These are phyloP conservation scores for Abelmoschus esculentus DNA, from an alignment of 345 rosid genomes.

Conservation along the genomic window DNA sequence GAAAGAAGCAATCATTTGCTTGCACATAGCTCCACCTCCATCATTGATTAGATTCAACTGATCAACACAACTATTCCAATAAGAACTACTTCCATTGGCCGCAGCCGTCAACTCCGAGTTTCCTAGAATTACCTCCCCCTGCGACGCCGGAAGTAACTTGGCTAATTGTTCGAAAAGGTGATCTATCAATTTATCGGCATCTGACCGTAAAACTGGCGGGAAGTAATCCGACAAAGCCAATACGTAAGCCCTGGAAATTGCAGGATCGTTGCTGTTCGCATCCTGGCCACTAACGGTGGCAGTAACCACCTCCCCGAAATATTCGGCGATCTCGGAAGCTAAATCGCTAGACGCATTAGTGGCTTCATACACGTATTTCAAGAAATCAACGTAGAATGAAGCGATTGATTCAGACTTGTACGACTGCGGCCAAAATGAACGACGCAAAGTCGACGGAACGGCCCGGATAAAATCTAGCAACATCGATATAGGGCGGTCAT, in stretches of 20 bases:
- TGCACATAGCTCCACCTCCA: slow-evolving; percentile 54
- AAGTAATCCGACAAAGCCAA: slow-evolving; percentile 63
- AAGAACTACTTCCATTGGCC: background rate
- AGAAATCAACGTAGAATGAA: slow-evolving; percentile 59
- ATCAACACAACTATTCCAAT: background rate
- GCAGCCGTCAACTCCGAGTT: slow-evolving; percentile 48
- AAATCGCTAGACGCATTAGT: slow-evolving; percentile 54
- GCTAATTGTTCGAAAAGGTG: slow-evolving; percentile 63
- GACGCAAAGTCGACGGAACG: slow-evolving; percentile 62
- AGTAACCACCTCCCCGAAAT: slow-evolving; percentile 59
- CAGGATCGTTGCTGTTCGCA: slow-evolving; percentile 30
- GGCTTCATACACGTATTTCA: slow-evolving; percentile 46
- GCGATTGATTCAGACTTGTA: slow-evolving; percentile 42
- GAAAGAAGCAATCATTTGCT: slow-evolving; percentile 57
- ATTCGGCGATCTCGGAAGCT: slow-evolving; percentile 50
- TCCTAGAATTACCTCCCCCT: slow-evolving; percentile 33
- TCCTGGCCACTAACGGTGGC: slow-evolving; percentile 29
- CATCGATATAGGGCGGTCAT: slow-evolving; percentile 49
- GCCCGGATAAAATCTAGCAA: slow-evolving; percentile 61
- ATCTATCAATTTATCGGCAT: slow-evolving; percentile 60
- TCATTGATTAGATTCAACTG: slow-evolving; percentile 19
- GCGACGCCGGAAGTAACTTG: slow-evolving; percentile 33
- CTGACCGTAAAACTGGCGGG: slow-evolving; percentile 53
- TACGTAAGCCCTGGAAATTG: slow-evolving; percentile 54
- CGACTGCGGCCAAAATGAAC: slow-evolving; percentile 87